Base-by-base conservation (phyloP, 2,329 filamentous ascomycete genomes). In the Arthrobotrys megalospora region DNA sequence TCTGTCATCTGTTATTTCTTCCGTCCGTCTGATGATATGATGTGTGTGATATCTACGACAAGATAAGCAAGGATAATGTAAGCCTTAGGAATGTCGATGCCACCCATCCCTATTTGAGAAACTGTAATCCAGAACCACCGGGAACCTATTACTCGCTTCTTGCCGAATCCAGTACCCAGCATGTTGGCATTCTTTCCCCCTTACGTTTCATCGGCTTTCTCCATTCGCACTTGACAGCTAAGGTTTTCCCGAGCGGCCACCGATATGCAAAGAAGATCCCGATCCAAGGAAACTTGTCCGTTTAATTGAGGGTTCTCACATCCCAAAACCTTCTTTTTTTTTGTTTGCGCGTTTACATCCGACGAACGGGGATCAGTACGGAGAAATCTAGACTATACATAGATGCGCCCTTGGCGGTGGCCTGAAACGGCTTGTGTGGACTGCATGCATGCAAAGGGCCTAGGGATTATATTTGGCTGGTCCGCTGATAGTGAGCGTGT, bases 41-140 rank as follows among this genome's bases (percentile, higher is more conserved):
- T 19, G 1, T 19, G 52, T 19, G 14, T 19, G 28, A 58, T 58
- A 38, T 36, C n/a, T 58, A 12, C 11, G 52, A 19, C 7, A 38
- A 67, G 32, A 43, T 43, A 67, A 55, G 64, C 47, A 67, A 43
- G 19, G 64, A 55, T 53, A 55, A 67, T 67, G 38, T 53, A 53
- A 43, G 64, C n/a, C 38, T 38, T 34, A 14, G 62, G 43, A 65
- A 66, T 66, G 43, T 41, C 47, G 45, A 66, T 66, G 63, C 12
- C 12, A n/a, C 43, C 43, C 43, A 16, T 6, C n/a, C 43, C n/a
- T n/a, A 3, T 48, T 48, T 24, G 19, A 45, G n/a, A 24, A 24
- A 48, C 11, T 48, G 7, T 7, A 48, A 10, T 24, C 45, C 36
- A 60, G 53, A 24, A 21, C 36, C 16, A 24, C 36, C 34, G 53